These are phyloP conservation scores for Favolaschia claudopus DNA, from an alignment of 768 basidiomycete species.

Conservation along the genomic window DNA sequence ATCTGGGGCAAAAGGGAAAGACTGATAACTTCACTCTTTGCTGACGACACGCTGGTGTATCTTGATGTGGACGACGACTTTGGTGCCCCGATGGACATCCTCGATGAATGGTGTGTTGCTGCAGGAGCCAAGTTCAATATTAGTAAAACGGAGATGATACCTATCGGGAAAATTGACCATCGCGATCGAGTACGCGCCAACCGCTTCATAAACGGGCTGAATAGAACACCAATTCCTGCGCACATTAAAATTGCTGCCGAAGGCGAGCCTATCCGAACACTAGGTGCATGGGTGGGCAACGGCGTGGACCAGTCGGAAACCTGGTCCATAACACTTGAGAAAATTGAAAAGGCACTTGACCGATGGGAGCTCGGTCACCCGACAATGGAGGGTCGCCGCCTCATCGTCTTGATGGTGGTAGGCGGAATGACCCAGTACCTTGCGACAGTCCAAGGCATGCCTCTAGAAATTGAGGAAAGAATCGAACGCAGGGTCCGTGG, in stretches of 20 bases:
- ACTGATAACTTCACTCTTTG: constrained; percentile 4
- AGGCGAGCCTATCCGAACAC: neutral
- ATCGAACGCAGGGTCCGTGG: constrained; percentile 3
- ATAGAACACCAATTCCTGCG: neutral
- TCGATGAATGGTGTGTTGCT: neutral
- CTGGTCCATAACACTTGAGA: constrained; percentile 8
- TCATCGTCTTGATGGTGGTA: constrained; percentile 17
- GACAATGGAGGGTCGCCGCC: constrained; percentile 11
- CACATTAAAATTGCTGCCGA: neutral
- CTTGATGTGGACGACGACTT: constrained; percentile 1
- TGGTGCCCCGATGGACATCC: neutral
- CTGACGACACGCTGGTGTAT: constrained; percentile 7
- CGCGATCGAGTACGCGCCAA: neutral
- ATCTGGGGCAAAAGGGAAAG: neutral
- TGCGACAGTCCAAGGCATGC: constrained; percentile 33
- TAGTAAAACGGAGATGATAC: constrained; percentile 30
- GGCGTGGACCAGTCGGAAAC: neutral
- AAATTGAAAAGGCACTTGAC: neutral
- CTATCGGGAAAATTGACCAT: constrained; percentile 27
- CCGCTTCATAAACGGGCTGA: neutral
- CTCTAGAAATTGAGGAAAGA: constrained; percentile 1
- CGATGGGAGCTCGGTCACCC: constrained; percentile 21
- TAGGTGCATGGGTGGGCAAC: constrained; percentile 9
- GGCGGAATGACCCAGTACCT: constrained; percentile 30
- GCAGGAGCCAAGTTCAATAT: constrained; percentile 29